Evolutionary conservation across 2,329 filamentous ascomycete species (phyloP).

Genomic region (Exserohilum turcica): DNA sequence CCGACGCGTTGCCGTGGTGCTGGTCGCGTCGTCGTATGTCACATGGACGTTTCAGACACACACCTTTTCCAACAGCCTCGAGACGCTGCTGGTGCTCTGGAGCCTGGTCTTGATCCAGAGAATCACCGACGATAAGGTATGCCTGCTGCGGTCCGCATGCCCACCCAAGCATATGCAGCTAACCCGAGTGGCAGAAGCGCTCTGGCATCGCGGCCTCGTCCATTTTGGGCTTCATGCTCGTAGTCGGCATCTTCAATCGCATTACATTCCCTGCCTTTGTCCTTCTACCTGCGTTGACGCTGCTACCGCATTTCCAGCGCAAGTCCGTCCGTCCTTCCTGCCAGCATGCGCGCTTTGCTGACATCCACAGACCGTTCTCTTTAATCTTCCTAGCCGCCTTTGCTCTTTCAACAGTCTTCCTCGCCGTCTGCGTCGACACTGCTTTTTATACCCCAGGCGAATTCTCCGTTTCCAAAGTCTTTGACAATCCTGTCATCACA

Average conservation of each 20-base stretch:
- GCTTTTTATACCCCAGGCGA: slow-evolving; percentile 72
- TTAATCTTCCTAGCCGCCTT: slow-evolving; percentile 68
- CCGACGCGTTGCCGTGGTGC: slow-evolving; percentile 75
- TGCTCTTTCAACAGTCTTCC: slow-evolving; percentile 67
- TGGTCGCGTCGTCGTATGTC: slow-evolving; percentile 95
- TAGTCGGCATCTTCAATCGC: slow-evolving; percentile 91
- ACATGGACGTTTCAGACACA: slow-evolving; percentile 99
- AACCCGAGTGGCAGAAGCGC: slow-evolving; percentile 62
- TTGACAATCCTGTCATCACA: slow-evolving; percentile 59
- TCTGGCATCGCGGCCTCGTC: slow-evolving; percentile 77
- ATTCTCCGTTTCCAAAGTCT: slow-evolving; percentile 68
- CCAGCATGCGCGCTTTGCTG: slow-evolving; percentile 1
- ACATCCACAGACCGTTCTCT: slow-evolving; percentile 56
- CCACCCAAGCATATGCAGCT: slow-evolving; percentile 34
- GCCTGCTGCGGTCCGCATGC: slow-evolving; percentile 41
- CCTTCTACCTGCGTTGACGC: slow-evolving; percentile 77
- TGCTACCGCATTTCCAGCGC: slow-evolving; percentile 83
- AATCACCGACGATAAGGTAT: slow-evolving; percentile 78
- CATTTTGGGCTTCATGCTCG: slow-evolving; percentile 77
- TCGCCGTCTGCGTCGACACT: slow-evolving; percentile 84
- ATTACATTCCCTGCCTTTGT: slow-evolving; percentile 97
- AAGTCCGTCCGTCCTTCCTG: slow-evolving; percentile 61
- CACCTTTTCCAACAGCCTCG: slow-evolving; percentile 96
- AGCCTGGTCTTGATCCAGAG: slow-evolving; percentile 88
- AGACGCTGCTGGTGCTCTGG: slow-evolving; percentile 92